Evolutionary conservation across 352 stramenopile species (phyloP).

Genomic region (Hyaloperonospora brassicae): DNA sequence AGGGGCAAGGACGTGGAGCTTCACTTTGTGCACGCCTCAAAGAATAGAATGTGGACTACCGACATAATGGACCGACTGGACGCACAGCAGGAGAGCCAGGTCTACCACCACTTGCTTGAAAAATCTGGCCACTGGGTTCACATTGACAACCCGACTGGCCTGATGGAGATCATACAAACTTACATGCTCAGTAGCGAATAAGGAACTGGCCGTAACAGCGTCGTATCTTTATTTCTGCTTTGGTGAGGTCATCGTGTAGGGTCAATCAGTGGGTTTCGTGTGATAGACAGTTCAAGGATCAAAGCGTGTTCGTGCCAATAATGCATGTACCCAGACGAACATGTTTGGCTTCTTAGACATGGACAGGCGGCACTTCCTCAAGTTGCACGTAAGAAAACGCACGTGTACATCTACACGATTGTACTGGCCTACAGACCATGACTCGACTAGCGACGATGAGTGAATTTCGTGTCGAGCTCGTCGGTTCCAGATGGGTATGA

Average conservation of each 20-base stretch:
- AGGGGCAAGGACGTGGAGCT: constrained; percentile 39
- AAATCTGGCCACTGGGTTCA: constrained; percentile 83
- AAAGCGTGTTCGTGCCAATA: too few relatives aligned
- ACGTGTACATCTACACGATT: too few relatives aligned
- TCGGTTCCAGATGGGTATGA: constrained; percentile 51
- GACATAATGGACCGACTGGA: constrained; percentile 39
- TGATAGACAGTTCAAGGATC: too few relatives aligned
- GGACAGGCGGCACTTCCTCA: not conserved
- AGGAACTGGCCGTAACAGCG: not conserved
- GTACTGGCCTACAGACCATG: too few relatives aligned
- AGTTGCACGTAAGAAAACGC: not conserved
- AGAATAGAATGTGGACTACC: constrained; percentile 70
- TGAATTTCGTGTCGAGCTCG: constrained; percentile 15
- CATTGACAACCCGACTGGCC: constrained; percentile 68
- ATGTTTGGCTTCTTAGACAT: too few relatives aligned
- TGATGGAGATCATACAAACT: constrained; percentile 61
- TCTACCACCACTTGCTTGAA: constrained; percentile 59
- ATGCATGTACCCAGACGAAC: too few relatives aligned
- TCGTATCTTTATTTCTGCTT: not conserved
- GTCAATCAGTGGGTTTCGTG: too few relatives aligned
- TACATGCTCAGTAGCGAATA: constrained; percentile 24
- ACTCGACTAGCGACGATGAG: too few relatives aligned
- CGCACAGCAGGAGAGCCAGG: constrained; percentile 31
- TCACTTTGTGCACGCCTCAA: constrained; percentile 71
- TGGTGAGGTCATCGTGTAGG: not conserved